A percentile compares a stretch with the other conserved stretches of the same genome.
These are phyloP conservation scores for Oryza nivara DNA, from an alignment of 176 grass and related monocot species.

Conservation along the genomic window DNA sequence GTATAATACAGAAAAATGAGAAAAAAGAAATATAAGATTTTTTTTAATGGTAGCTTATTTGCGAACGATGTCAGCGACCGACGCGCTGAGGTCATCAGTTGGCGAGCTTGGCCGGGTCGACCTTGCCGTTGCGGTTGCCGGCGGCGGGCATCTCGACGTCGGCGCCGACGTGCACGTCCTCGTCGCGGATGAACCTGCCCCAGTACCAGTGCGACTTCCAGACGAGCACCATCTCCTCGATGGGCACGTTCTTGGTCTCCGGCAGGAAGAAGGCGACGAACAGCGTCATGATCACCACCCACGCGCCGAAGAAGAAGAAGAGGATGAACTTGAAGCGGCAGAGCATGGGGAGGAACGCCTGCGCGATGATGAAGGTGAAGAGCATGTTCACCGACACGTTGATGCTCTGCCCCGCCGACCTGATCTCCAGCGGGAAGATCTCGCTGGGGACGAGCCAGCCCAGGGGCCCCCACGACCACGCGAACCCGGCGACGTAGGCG, in stretches of 20 bases:
- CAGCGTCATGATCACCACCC: constrained; percentile 83
- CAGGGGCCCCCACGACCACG: constrained; percentile 94
- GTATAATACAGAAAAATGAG: constrained; percentile 32
- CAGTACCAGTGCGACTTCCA: constrained; percentile 96
- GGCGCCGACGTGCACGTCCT: constrained; percentile 67
- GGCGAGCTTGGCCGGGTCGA: constrained; percentile 16
- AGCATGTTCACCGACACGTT: constrained; percentile 94
- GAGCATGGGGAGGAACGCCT: constrained; percentile 91
- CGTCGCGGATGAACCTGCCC: constrained; percentile 69
- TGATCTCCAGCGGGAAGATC: constrained; percentile 98
- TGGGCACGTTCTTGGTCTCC: constrained; percentile 96
- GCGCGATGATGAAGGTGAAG: constrained; percentile 89
- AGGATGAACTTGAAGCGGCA: constrained; percentile 89
- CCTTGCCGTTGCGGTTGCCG: constrained; percentile 30
- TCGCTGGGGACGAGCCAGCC: constrained; percentile 97
- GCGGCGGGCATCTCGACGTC: constrained; percentile 46
- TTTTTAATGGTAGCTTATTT: constrained; percentile 6
- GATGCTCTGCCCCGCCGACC: constrained; percentile 95
- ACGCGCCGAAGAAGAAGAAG: constrained; percentile 96
- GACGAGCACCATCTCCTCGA: constrained; percentile 93
- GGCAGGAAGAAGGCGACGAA: constrained; percentile 87
- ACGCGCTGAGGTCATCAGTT: neutral
- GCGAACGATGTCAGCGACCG: no score
- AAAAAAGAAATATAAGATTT: neutral
- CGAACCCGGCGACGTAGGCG: constrained; percentile 86